Conservation (phyloP, 164 flowering plant species). For the Magnolia officinalis region DNA sequence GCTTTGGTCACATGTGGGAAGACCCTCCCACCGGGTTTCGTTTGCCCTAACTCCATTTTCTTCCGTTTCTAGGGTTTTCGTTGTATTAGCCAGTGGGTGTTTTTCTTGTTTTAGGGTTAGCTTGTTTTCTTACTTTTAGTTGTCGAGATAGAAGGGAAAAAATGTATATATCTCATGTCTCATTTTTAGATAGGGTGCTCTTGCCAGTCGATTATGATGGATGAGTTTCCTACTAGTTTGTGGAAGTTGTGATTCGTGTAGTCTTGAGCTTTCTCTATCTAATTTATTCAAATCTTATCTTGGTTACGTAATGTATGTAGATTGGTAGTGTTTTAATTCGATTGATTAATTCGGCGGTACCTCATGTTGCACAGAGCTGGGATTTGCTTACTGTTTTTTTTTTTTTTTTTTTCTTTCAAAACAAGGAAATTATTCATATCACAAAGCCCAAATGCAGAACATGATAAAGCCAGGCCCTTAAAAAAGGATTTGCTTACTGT, state of each 20-base stretch:
- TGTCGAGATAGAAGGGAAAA: not conserved
- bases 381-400: too few species aligned
- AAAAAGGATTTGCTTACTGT: too few species aligned
- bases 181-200: not conserved
- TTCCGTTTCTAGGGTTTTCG: not conserved
- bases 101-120: not conserved
- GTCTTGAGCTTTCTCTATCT: not conserved
- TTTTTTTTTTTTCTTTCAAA: too few species aligned
- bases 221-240: not conserved
- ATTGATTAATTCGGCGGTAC: too few species aligned
- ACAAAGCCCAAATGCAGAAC: too few species aligned
- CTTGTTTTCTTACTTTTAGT: not conserved
- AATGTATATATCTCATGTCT: not conserved
- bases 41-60: constrained; percentile 19
- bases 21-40: constrained; percentile 74
- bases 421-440: too few species aligned
- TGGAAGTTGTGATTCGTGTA: not conserved
- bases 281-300: not conserved
- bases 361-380: too few species aligned
- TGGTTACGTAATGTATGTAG: not conserved
- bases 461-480: too few species aligned
- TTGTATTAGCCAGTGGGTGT: not conserved
- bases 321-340: too few species aligned
- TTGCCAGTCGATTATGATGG: not conserved
- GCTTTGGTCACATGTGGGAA: constrained; percentile 64